Percentiles rank a stretch among this genome's conserved stretches.
phyloP scores from a whole-genome alignment of 805 yeast genomes.

The Wickerhamomyces strasburgensis region DNA sequence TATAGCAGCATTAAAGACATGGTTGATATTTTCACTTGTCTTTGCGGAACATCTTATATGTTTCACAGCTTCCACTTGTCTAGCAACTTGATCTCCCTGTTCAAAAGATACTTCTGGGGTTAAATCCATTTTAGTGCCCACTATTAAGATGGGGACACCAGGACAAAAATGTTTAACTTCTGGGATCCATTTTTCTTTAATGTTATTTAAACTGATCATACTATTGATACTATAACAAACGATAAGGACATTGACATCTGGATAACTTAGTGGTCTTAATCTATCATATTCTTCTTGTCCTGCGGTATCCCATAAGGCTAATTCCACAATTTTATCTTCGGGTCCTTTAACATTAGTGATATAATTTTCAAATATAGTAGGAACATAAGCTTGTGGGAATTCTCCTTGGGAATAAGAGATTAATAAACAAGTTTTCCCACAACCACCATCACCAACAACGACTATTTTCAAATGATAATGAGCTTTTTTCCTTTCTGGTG shows the following conservation, averaged over 20 bases:
- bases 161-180: constrained; percentile 83
- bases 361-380: constrained; percentile 80
- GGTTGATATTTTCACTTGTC: constrained; percentile 56
- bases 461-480: constrained; percentile 53
- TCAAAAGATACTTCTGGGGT: constrained; percentile 20
- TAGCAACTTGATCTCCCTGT: constrained; percentile 38
- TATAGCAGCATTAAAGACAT: constrained; percentile 61
- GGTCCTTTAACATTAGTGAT: constrained; percentile 49
- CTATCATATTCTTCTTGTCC: constrained; percentile 87
- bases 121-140: constrained; percentile 80
- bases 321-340: constrained; percentile 49
- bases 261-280: constrained; percentile 70
- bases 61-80: constrained; percentile 59
- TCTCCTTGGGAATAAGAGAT: constrained; percentile 60
- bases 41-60: constrained; percentile 82
- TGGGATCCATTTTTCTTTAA: constrained; percentile 81
- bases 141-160: constrained; percentile 66
- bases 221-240: constrained; percentile 72
- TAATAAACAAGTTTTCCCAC: constrained; percentile 82
- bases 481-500: constrained; percentile 24
- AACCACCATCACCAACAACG: constrained; percentile 85
- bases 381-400: constrained; percentile 71
- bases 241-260: constrained; percentile 71
- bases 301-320: constrained; percentile 86
- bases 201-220: constrained; percentile 60